These are phyloP conservation scores for Metarhizium sp. DNA, from an alignment of 2,329 filamentous ascomycete species.

Conservation along the genomic window DNA sequence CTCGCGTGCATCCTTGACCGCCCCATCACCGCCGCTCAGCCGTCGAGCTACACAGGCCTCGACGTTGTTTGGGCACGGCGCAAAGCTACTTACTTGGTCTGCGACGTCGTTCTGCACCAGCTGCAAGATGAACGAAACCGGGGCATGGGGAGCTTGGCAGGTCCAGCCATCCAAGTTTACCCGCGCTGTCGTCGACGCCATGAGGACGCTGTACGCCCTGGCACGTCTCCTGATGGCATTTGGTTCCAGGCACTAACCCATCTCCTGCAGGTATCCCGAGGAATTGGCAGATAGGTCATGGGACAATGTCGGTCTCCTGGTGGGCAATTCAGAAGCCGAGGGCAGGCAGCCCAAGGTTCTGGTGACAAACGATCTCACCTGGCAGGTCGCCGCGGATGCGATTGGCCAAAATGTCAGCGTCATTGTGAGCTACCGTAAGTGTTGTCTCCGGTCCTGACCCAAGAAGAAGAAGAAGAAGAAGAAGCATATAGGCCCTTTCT, in stretches of 20 bases:
- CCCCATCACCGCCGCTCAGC: background rate
- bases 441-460: background rate
- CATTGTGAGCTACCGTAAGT: slow-evolving; percentile 79
- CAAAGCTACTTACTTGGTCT: background rate
- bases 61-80: background rate
- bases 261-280: slow-evolving; percentile 67
- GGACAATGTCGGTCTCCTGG: slow-evolving; percentile 89
- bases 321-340: slow-evolving; percentile 31
- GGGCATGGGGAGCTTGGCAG: slow-evolving; percentile 31
- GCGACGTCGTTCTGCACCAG: background rate
- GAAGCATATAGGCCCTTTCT: background rate
- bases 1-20: background rate
- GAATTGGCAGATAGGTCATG: slow-evolving; percentile 80
- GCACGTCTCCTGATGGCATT: background rate
- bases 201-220: slow-evolving; percentile 63
- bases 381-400: slow-evolving; percentile 81
- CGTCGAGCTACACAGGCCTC: background rate
- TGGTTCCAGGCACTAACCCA: background rate
- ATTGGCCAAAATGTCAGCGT: slow-evolving; percentile 67
- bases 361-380: slow-evolving; percentile 81
- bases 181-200: slow-evolving; percentile 61
- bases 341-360: slow-evolving; percentile 30
- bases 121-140: slow-evolving; percentile 16
- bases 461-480: too few relatives aligned
- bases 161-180: slow-evolving; percentile 33